phyloP scores from a whole-genome alignment of 495 filamentous ascomycete species.

The Penicillium soppii region DNA sequence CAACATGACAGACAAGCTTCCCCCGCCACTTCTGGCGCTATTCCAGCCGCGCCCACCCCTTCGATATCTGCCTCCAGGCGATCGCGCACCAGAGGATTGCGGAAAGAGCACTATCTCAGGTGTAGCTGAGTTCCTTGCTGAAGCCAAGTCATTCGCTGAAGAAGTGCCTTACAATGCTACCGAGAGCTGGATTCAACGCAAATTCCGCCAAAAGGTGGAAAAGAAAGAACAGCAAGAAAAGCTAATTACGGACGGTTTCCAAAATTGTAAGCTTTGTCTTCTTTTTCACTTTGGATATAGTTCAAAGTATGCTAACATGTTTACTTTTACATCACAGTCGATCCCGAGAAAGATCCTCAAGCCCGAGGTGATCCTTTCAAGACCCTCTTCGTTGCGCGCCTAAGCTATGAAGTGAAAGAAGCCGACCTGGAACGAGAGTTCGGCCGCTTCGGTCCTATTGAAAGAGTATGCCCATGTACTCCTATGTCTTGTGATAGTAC shows the following conservation, averaged over 20 bases:
- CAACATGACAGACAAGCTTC: constrained; percentile 92
- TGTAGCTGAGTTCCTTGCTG: constrained; percentile 70
- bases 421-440: constrained; percentile 94
- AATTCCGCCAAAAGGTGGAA: constrained; percentile 76
- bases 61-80: constrained; percentile 81
- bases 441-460: constrained; percentile 90
- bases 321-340: constrained; percentile 45
- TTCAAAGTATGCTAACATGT: constrained; percentile 5
- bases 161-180: constrained; percentile 76
- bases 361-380: constrained; percentile 91
- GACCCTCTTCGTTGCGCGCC: constrained; percentile 87
- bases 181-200: constrained; percentile 87
- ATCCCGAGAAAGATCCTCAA: constrained; percentile 70
- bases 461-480: constrained; percentile 58
- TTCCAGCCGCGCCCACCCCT: constrained; percentile 92
- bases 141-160: constrained; percentile 67
- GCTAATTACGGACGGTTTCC: constrained; percentile 63
- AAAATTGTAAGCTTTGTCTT: constrained; percentile 59
- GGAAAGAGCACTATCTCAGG: constrained; percentile 65
- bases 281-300: neutral
- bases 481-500: neutral
- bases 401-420: constrained; percentile 85
- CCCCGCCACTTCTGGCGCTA: constrained; percentile 85
- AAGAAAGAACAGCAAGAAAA: constrained; percentile 65
- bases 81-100: constrained; percentile 80